phyloP scores from a whole-genome alignment of 331 rosid genomes.

The Phaseolus coccineus region DNA sequence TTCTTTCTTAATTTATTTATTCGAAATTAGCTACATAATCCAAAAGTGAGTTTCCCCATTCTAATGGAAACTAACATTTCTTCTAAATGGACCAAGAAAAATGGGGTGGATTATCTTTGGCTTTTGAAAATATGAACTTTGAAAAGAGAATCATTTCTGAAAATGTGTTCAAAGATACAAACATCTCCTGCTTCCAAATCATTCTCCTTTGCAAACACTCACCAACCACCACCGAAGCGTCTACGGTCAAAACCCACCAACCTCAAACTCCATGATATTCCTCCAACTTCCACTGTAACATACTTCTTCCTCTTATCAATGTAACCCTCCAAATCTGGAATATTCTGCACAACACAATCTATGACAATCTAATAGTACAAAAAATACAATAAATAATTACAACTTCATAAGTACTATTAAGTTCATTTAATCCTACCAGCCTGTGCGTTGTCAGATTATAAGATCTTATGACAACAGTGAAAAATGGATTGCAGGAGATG shows the following conservation, averaged over 20 bases:
- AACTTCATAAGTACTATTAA: too few relatives aligned
- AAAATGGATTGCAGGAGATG: not conserved
- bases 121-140: slow-evolving; percentile 31
- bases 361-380: too few relatives aligned
- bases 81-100: too few relatives aligned
- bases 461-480: not conserved
- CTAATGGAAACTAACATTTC: too few relatives aligned
- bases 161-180: slow-evolving; percentile 52
- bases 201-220: slow-evolving; percentile 14
- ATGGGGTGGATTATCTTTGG: not conserved
- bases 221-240: slow-evolving; percentile 34
- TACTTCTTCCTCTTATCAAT: not conserved
- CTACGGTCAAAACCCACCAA: not conserved
- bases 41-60: too few relatives aligned
- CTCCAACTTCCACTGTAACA: not conserved
- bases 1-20: too few relatives aligned
- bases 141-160: not conserved
- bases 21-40: too few relatives aligned
- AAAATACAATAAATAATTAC: too few relatives aligned
- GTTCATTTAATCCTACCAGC: not conserved
- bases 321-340: slow-evolving; percentile 22
- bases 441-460: not conserved
- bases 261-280: slow-evolving; percentile 19
- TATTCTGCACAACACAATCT: slow-evolving; percentile 15
- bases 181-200: slow-evolving; percentile 41